Evolutionary conservation across 2,329 filamentous ascomycete species (phyloP).

Genomic region (Fusarium nisikadoi): DNA sequence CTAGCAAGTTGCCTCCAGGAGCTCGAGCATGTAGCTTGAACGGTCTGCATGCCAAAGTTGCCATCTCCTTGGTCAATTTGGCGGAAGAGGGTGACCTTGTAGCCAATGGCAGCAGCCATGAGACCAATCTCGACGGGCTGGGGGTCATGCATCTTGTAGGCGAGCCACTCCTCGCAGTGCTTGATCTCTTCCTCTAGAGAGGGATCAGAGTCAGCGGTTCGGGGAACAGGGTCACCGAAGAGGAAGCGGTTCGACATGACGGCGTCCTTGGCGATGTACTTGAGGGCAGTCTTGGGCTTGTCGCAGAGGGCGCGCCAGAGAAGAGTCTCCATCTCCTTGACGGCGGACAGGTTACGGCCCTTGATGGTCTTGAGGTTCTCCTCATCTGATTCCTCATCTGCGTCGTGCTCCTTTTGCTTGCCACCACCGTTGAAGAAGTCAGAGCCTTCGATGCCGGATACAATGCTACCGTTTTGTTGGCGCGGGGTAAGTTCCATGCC

Average conservation of each 20-base stretch:
- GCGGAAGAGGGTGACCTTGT: constrained; percentile 42
- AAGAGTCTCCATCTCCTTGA: constrained; percentile 46
- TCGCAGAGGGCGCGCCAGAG: constrained; percentile 46
- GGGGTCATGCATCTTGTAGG: constrained; percentile 45
- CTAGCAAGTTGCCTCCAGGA: constrained; percentile 45
- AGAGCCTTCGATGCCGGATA: constrained; percentile 40
- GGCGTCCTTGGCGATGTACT: constrained; percentile 44
- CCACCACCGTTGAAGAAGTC: constrained; percentile 42
- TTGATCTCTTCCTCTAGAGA: constrained; percentile 43
- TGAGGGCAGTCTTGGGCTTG: constrained; percentile 44
- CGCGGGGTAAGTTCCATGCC: constrained; percentile 37
- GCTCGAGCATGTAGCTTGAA: constrained; percentile 43
- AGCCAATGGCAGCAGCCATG: constrained; percentile 44
- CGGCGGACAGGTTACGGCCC: constrained; percentile 42
- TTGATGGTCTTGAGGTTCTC: constrained; percentile 45
- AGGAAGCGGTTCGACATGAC: constrained; percentile 45
- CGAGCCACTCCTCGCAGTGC: constrained; percentile 45
- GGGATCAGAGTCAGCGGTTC: constrained; percentile 42
- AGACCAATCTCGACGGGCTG: constrained; percentile 44
- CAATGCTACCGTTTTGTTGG: constrained; percentile 22
- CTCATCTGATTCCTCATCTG: constrained; percentile 41
- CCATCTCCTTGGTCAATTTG: constrained; percentile 40
- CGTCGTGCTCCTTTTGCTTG: constrained; percentile 36
- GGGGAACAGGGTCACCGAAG: constrained; percentile 40
- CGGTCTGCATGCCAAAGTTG: constrained; percentile 37